Evolutionary conservation across 1,284 basidiomycete genomes (phyloP), one percentile per base, ranked within the genome.

Genomic region (Phaffia rhodozyma): DNA sequence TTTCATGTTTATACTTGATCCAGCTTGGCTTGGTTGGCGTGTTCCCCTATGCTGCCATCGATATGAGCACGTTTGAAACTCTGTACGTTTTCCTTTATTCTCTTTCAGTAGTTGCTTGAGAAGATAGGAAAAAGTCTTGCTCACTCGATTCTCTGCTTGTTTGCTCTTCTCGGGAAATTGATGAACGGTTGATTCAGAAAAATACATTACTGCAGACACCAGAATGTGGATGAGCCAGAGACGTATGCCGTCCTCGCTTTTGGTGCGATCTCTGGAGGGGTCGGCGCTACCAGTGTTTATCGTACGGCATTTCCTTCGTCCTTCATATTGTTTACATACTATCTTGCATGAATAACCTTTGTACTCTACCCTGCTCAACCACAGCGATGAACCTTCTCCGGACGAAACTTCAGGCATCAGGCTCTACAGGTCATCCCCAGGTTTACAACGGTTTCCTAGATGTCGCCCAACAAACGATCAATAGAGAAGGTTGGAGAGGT

Each of bases 61-160:
- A 94, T 75, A 92, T 94, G 91, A 89, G 87, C 70, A 91, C 91
- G 0, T 94, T 92, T 66, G 91, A 94, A 77, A 88, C 89, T 5
- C 82, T 94, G 65, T 68, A 34, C 32, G 67, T 66, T 0, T 29
- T 7, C 20, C 6, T 25, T 34, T 34, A 64, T 0, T 29, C 3
- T 9, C 6, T 25, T 34, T 34, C 9, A 34, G 32, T 9, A 9
- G 4, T 9, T 34, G 32, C 4, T 34, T 34, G 32, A 34, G 9
- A 34, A 34, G 32, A 34, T n/a, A n/a, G n/a, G n/a, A n/a, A 9
- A 34, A 9, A 34, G 32, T n/a, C 55, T 29, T 7, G 16, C 11
- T 18, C 23, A 38, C 4, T 7, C n/a, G 13, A 3, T 9, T 16
- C 23, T 47, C 27, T 11, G 18, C 32, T 38, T 9, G 6, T 53